Conservation (phyloP, 1,284 basidiomycete genomes). For the Pseudomicrostroma phylloplanum region DNA sequence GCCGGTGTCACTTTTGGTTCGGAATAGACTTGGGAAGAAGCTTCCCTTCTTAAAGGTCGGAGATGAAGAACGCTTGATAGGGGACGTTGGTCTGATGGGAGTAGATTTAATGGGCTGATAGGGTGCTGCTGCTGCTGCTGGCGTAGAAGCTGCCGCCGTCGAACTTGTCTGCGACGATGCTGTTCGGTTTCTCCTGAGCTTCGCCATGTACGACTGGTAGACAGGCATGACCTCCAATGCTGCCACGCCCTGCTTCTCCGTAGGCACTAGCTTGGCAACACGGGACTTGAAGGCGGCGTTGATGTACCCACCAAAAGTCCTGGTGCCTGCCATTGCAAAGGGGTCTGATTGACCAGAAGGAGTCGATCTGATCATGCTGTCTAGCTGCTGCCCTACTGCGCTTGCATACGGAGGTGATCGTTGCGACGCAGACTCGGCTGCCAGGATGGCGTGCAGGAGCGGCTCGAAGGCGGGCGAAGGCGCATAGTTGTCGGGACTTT, state of each 20-base stretch:
- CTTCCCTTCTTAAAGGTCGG: background rate
- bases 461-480: background rate
- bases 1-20: background rate
- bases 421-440: background rate
- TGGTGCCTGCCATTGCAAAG: background rate
- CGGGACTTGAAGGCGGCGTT: constrained; percentile 4
- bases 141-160: background rate
- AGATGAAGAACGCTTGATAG: background rate
- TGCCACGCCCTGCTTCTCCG: constrained; percentile 3
- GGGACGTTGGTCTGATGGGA: background rate
- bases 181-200: background rate
- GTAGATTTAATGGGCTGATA: background rate
- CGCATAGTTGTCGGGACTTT: background rate
- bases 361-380: background rate
- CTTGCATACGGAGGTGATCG: background rate
- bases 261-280: background rate
- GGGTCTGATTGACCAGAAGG: background rate
- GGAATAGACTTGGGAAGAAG: background rate
- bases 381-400: background rate
- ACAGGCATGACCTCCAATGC: background rate
- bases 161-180: background rate
- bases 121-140: background rate
- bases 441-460: background rate
- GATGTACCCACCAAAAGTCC: background rate
- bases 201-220: background rate